Percentiles rank a stretch among this genome's conserved stretches.
These are phyloP conservation scores for Colletotrichum neosansevieriae DNA, from an alignment of 2,329 filamentous ascomycete genomes.

Conservation along the genomic window DNA sequence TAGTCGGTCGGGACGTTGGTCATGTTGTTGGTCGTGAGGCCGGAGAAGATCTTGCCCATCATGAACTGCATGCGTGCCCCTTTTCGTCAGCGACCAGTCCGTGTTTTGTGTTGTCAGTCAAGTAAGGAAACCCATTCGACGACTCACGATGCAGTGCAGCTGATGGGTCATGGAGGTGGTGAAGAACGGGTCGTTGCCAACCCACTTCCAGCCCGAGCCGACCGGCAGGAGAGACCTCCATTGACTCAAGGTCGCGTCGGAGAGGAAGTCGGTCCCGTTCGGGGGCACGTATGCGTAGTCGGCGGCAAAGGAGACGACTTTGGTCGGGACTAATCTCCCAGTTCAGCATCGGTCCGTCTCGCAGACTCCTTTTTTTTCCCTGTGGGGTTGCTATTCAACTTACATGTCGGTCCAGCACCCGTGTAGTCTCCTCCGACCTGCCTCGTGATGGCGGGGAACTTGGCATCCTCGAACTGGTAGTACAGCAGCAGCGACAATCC, in stretches of 20 bases:
- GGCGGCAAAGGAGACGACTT: constrained; percentile 53
- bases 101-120: too few species aligned
- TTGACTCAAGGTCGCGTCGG: constrained; percentile 49
- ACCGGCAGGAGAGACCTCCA: constrained; percentile 57
- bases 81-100: background rate
- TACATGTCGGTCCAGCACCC: constrained; percentile 52
- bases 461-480: constrained; percentile 29
- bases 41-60: constrained; percentile 51
- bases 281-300: constrained; percentile 55
- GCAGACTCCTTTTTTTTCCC: too few species aligned
- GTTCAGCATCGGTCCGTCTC: background rate
- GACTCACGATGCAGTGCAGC: constrained; percentile 54
- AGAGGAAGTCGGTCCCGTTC: constrained; percentile 54
- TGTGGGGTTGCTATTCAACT: constrained; percentile 11
- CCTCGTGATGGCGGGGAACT: constrained; percentile 36
- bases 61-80: constrained; percentile 46
- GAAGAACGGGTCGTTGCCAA: constrained; percentile 52
- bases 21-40: constrained; percentile 41
- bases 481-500: constrained; percentile 39
- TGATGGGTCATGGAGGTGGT: constrained; percentile 57
- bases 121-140: too few species aligned
- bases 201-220: constrained; percentile 51
- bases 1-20: constrained; percentile 45
- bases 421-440: constrained; percentile 56
- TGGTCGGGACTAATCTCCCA: constrained; percentile 48